Base-by-base conservation (phyloP, 2,329 filamentous ascomycete genomes). In the Aulographum hederae region DNA sequence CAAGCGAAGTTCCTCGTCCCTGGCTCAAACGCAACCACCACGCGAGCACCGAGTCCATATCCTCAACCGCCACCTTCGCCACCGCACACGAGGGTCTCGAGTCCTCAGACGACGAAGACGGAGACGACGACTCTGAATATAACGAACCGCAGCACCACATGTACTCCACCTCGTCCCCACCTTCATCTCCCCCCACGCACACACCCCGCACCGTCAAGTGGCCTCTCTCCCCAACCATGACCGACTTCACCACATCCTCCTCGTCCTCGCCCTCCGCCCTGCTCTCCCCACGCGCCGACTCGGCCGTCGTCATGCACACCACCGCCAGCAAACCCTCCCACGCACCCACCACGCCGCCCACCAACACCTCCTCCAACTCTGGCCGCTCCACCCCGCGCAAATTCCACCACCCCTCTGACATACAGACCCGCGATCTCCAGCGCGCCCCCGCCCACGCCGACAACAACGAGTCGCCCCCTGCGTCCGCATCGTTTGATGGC, bases 41-140 rank as follows among this genome's bases (percentile, higher is more conserved):
- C n/a, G n/a, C n/a, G 11, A 37, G 35, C 32, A 26, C 20, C 4
- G 35, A 37, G 17, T 37, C 35, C 12, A 30, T 37, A 11, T 37
- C 34, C 5, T 38, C 36, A 10, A 18, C 38, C 6, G 25, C 25
- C 6, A 38, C 36, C 2, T 38, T 38, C 28, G 15, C 17, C 25
- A 38, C 36, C 1, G 36, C 36, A 2, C 21, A 25, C 13, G 36
- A 38, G 23, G 35, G 30, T 5, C 18, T 15, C 10, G 31, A 32
- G 11, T 28, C 16, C 19, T 23, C 31, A 26, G 23, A 18, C 16
- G 35, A 28, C 12, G 31, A 35, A 10, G 35, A 36, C 11, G n/a
- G n/a, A n/a, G n/a, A n/a, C n/a, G 30, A 31, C 21, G 32, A 1
- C 14, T 6, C 17, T 8, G 8, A 31, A 18, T 18, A n/a, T 13